Evolutionary conservation across 441 rosid genomes (phyloP), one percentile per base, ranked within the genome.

Genomic region (Corymbia calophylla): DNA sequence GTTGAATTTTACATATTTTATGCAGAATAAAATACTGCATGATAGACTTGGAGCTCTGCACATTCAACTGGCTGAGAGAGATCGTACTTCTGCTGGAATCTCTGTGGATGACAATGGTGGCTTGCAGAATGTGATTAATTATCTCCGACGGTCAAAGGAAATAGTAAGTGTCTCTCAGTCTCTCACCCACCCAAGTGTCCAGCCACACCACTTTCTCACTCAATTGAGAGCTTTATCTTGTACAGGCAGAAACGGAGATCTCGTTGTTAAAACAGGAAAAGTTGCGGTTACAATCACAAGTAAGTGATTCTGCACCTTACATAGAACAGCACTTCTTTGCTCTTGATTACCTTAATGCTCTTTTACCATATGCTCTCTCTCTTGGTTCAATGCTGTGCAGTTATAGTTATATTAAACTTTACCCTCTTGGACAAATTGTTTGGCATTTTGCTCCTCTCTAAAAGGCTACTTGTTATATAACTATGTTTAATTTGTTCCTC

Each of bases 171-270:
- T 39, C 55, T 88, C 87, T 90, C 25, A 1, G 77, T 82, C 88
- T 39, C 60, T 88, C 49, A 73, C 84, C 29, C 17, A 73, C n/a
- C 84, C 29, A 39, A 73, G 84, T 73, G 84, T 73, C 84, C 51
- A 12, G 51, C 51, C 84, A 39, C 51, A 21, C 44, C 44, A 25
- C 53, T 32, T 39, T n/a, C 87, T 77, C 21, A 64, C 87, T 77
- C 66, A 27, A 16, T 53, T 31, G 73, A 32, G 66, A 53, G 32
- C 31, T 49, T 58, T 87, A 31, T 58, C 55, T 89, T 89, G 90
- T 58, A 86, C 97, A 98, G 99, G 97, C 99, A 29, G 99, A 98
- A 93, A 98, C 98, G 49, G 99, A 98, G 93, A 96, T 96, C 89
- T 96, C 99, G 73, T 94, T 98, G 94, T 87, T 98, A 91, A 98